Base-by-base conservation (phyloP, 2,329 filamentous ascomycete species). In the Neobulgaria alba region DNA sequence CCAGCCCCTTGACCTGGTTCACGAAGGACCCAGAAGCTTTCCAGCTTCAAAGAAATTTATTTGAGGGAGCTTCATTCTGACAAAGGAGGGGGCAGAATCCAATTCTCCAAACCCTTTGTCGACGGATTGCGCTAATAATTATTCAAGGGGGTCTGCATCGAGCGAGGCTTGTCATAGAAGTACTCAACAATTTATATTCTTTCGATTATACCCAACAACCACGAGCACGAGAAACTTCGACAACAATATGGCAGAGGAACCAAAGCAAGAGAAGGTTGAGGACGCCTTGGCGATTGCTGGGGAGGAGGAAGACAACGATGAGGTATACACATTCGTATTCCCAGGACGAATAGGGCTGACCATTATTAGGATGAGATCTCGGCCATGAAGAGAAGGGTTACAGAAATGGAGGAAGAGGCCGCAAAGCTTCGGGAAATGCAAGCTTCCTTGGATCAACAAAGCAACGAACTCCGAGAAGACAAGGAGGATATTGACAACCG, bases 401-500 rank as follows among this genome's bases (percentile, higher is more conserved):
- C 83, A 49, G 85, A 92, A 67, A 92, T 92, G 85, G 85, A 92
- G 67, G 84, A 86, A 57, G 85, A 92, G 68, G 85, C 85, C 4
- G 82, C 82, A 44, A 89, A 89, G 65, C 73, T 92, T 39, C 77
- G 85, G 52, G 85, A 90, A 64, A 89, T 92, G 85, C 85, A 92
- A 62, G 81, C 81, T 41, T 80, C 74, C 39, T 74, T 96, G 47
- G 90, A 96, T 62, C 80, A 89, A 61, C 84, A 92, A 57, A 81
- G 79, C 48, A 80, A 87, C 50, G 85, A 85, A 54, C 72, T 92
- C 47, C 78, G 83, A 51, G 92, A 96, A 61, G 88, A 89, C 68
- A 94, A 93, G 66, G 89, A 95, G 63, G 93, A 95, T 53, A 80
- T 98, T 45, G 92, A 98, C 66, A 82, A 82, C 52, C 82, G 92